Conservation (phyloP, 1,139 yeast species). For the Kodamaea ohmeri region DNA sequence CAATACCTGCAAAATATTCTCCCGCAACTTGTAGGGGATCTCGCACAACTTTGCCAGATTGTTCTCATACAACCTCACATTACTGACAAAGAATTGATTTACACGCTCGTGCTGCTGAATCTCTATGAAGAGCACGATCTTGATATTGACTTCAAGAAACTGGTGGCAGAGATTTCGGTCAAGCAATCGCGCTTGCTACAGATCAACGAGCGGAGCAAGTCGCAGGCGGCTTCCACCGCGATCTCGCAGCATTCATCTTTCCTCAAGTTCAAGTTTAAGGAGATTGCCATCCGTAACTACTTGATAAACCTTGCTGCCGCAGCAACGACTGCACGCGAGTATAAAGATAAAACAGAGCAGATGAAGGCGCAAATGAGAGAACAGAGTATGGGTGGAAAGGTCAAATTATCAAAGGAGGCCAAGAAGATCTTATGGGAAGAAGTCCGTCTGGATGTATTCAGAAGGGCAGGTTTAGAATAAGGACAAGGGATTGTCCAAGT, state of each 20-base stretch:
- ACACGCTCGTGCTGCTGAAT: constrained; percentile 40
- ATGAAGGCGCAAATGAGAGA: constrained; percentile 26
- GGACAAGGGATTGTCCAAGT: not conserved
- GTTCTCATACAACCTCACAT: constrained; percentile 41
- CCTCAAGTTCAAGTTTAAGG: constrained; percentile 40
- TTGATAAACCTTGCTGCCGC: constrained; percentile 54
- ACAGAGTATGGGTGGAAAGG: constrained; percentile 21
- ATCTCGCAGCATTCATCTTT: constrained; percentile 27
- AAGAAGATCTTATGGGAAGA: constrained; percentile 49
- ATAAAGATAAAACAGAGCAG: constrained; percentile 38
- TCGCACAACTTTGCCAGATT: constrained; percentile 41
- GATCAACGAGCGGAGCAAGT: constrained; percentile 29
- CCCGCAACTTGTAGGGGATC: constrained; percentile 46
- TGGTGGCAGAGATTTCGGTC: constrained; percentile 54
- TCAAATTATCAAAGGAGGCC: constrained; percentile 40
- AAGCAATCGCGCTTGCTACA: constrained; percentile 48
- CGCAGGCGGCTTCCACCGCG: constrained; percentile 26
- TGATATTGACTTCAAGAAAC: constrained; percentile 42
- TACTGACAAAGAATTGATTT: constrained; percentile 44
- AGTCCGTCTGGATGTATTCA: constrained; percentile 48
- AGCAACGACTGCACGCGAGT: constrained; percentile 53
- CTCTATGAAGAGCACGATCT: constrained; percentile 49
- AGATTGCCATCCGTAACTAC: constrained; percentile 49
- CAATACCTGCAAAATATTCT: constrained; percentile 33
- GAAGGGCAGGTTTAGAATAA: constrained; percentile 46